Evolutionary conservation across 768 basidiomycete species (phyloP).

Genomic region (Pleurotus salmoneostramineus): DNA sequence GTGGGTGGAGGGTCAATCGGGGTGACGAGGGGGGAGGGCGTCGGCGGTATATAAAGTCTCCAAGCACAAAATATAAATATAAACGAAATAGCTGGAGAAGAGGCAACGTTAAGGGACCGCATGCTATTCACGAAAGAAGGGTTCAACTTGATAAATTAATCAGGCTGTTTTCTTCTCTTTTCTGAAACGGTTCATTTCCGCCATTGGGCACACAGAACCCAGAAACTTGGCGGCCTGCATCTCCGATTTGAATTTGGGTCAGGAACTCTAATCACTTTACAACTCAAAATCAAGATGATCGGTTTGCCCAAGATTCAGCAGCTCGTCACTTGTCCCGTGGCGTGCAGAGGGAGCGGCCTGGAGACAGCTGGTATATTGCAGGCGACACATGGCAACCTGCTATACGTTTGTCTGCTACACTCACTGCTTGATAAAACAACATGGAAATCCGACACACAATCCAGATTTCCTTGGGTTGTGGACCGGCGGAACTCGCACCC

Average conservation of each 20-base stretch:
- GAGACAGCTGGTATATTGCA: too few species aligned
- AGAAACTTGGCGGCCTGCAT: conserved; percentile 9
- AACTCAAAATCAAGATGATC: conserved; percentile 34
- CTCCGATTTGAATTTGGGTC: conserved; percentile 33
- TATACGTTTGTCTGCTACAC: too few species aligned
- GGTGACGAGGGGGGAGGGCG: background rate
- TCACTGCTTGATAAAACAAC: too few species aligned
- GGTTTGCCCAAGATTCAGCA: conserved; percentile 1
- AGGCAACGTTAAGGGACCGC: conserved; percentile 4
- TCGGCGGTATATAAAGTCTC: background rate
- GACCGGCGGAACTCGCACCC: conserved; percentile 13
- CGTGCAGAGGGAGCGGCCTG: too few species aligned
- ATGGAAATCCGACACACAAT: background rate
- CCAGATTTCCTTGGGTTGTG: conserved; percentile 11
- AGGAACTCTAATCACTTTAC: conserved; percentile 53
- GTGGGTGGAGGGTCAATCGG: conserved; percentile 4
- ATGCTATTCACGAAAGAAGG: conserved; percentile 6
- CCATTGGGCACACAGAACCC: conserved; percentile 6
- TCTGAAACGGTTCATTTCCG: conserved; percentile 14
- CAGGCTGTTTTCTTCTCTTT: conserved; percentile 12
- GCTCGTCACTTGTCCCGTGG: too few species aligned
- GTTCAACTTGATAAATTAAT: conserved; percentile 15
- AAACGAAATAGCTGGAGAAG: background rate
- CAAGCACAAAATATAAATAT: too few species aligned
- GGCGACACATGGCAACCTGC: too few species aligned